Percentiles rank a stretch among this genome's conserved stretches.
Evolutionary conservation across 1,284 basidiomycete species (phyloP).

Genomic region (Ceratobasidium theobromae): DNA sequence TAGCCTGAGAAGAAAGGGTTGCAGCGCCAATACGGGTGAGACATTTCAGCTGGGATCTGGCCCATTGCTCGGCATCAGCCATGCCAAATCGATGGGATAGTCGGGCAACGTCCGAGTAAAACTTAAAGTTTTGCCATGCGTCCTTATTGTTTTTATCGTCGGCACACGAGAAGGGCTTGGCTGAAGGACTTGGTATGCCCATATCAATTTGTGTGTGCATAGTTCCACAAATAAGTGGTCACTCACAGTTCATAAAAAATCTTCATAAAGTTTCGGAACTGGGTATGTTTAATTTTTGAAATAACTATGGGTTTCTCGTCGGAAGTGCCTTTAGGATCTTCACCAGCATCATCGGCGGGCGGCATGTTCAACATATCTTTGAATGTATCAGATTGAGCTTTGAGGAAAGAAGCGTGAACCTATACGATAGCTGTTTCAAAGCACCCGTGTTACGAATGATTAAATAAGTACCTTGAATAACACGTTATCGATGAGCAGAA

Average conservation of each 20-base stretch:
- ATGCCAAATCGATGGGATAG: conserved; percentile 3
- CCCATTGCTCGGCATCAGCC: background rate
- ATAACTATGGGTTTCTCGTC: background rate
- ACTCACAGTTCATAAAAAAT: background rate
- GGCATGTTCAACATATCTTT: conserved; percentile 7
- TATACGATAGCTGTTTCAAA: too few species aligned
- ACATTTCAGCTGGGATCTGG: background rate
- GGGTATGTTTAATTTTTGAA: background rate
- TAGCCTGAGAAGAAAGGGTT: background rate
- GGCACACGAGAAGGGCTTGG: background rate
- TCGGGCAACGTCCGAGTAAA: background rate
- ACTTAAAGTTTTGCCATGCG: background rate
- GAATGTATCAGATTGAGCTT: background rate
- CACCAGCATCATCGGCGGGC: background rate
- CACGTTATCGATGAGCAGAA: background rate
- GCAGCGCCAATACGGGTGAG: background rate
- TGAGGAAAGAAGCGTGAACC: conserved; percentile 1
- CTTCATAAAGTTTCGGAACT: background rate
- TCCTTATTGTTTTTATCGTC: background rate
- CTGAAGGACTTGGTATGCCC: too few species aligned
- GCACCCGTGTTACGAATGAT: background rate
- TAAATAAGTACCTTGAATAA: background rate
- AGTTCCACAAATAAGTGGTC: background rate
- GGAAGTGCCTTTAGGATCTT: background rate
- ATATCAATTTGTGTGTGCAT: background rate